Evolutionary conservation across 345 rosid species (phyloP).

Genomic region (Eucalyptus shirleyi): DNA sequence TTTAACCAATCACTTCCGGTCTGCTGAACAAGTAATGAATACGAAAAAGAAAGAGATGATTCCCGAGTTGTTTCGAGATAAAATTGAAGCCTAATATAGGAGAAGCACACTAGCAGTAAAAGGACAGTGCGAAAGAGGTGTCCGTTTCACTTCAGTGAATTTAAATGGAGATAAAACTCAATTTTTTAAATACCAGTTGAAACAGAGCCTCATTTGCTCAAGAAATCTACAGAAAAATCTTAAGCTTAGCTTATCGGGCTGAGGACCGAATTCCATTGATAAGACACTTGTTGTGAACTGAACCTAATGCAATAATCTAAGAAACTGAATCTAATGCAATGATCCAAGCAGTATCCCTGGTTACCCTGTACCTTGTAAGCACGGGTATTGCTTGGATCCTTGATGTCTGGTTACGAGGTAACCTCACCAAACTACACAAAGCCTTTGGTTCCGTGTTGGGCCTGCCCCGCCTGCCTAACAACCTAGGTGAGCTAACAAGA

Average conservation of each 20-base stretch:
- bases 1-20: neutral
- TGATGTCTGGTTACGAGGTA: too few species aligned
- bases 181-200: neutral
- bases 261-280: neutral
- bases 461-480: fast-evolving
- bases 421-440: too few species aligned
- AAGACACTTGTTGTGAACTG: neutral
- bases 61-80: neutral
- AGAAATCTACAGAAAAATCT: neutral
- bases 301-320: neutral
- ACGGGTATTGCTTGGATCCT: too few species aligned
- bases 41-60: neutral
- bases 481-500: fast-evolving
- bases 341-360: too few species aligned
- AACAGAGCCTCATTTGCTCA: too few species aligned
- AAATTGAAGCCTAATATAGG: too few species aligned
- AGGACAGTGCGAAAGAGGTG: neutral
- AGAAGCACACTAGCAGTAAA: neutral
- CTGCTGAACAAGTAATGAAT: neutral
- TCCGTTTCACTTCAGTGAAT: neutral
- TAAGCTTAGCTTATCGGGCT: neutral
- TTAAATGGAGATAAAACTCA: neutral
- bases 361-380: too few species aligned
- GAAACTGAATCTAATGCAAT: neutral
- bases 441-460: too few species aligned